Base-by-base conservation (phyloP, 2,329 filamentous ascomycete genomes). In the Epichloe coenophiala region DNA sequence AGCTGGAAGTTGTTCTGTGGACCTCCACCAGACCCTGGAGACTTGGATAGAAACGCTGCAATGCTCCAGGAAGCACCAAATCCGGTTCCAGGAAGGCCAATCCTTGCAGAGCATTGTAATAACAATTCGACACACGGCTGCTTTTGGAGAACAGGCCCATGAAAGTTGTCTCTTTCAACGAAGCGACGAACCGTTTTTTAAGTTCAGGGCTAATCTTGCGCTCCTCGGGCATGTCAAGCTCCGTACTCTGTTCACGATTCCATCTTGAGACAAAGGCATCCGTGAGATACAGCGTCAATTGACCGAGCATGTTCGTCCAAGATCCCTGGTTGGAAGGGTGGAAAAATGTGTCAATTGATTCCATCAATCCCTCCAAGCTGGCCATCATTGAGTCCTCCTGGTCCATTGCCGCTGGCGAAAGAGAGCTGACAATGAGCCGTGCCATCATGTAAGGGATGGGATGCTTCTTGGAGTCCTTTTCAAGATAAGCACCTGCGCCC, bases 121-220 rank as follows among this genome's bases (percentile, higher is more conserved):
- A 95, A 71, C 90, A 95, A 65, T 85, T 90, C 63, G 95, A 89
- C 3, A 93, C 84, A 47, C 89, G 90, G 51, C 82, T 84, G 65
- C 90, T 95, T 75, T 98, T 98, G 49, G 90, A 87, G 65, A 96
- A 98, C 47, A 98, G 84, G 31, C 93, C 93, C 90, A 98, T 96
- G 66, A 96, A 98, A 4, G 89, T 88, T 45, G 96, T 91, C 57
- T 98, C 93, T 56, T 84, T 84, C 55, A 98, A 71, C 55, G 88
- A 87, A 38, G 90, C 71, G 33, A 98, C 93, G 63, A 98, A 97
- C 44, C 93, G 84, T 61, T 76, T 81, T 81, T 90, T 95, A 57
- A 98, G 66, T n/a, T 80, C 81, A 35, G 81, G 78, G 54, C 82
- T 93, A 57, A 98, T 82, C 58, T 75, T 84, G 49, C 93, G 81